Evolutionary conservation across 129 eudicot genomes (phyloP).

Genomic region (Flaveria ramosissima): DNA sequence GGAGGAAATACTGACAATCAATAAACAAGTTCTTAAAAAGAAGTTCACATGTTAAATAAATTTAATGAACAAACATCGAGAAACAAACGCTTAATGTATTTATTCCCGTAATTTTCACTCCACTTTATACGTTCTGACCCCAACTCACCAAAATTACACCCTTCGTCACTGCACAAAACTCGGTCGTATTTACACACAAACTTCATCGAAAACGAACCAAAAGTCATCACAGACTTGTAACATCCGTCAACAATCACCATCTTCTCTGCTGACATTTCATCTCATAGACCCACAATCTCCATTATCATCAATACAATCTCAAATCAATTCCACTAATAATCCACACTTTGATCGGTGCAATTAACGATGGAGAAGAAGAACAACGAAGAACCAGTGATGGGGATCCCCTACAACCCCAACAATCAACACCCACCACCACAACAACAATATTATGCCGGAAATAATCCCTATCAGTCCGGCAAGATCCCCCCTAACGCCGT

Average conservation of each 20-base stretch:
- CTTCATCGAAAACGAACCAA: background rate
- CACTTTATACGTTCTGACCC: too few relatives aligned
- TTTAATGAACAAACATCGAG: too few relatives aligned
- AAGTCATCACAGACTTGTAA: slow-evolving; percentile 13
- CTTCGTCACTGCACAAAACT: too few relatives aligned
- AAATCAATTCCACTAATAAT: too few relatives aligned
- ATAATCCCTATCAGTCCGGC: slow-evolving; percentile 61
- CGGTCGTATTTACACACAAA: background rate
- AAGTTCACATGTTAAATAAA: too few relatives aligned
- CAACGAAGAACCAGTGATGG: slow-evolving; percentile 65
- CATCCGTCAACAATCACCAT: background rate
- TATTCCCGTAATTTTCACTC: too few relatives aligned
- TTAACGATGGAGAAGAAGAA: slow-evolving; percentile 34
- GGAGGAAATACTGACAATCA: too few relatives aligned
- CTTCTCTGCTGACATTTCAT: slow-evolving; percentile 26
- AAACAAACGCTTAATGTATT: too few relatives aligned
- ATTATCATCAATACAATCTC: too few relatives aligned
- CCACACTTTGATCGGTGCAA: slow-evolving; percentile 6
- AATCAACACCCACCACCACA: slow-evolving; percentile 32
- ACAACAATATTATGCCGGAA: slow-evolving; percentile 44
- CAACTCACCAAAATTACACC: too few relatives aligned
- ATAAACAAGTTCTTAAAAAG: too few relatives aligned
- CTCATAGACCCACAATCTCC: background rate
- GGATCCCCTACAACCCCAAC: slow-evolving; percentile 61
- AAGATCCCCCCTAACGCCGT: slow-evolving; percentile 74